These are phyloP conservation scores for Camillea tinctor DNA, from an alignment of 2,329 filamentous ascomycete species.

Conservation along the genomic window DNA sequence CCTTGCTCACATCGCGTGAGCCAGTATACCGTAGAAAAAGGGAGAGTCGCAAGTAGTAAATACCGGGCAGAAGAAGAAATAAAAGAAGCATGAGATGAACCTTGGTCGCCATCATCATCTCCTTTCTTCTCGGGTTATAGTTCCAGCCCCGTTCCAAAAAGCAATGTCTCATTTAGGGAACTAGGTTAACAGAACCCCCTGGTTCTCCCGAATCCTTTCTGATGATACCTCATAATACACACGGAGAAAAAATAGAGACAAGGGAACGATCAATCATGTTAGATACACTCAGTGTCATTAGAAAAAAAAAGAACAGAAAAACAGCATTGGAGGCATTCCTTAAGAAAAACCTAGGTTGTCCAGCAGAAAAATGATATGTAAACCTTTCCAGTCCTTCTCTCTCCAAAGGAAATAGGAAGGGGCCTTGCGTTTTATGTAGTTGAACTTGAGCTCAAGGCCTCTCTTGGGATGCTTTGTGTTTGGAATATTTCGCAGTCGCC, in stretches of 20 bases:
- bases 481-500: slow-evolving; percentile 12
- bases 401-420: slow-evolving; percentile 1
- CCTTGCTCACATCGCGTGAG: not conserved
- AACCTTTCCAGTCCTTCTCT: not conserved
- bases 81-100: not conserved
- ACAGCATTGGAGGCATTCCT: not conserved
- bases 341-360: not conserved
- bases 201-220: not conserved
- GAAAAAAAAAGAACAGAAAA: not conserved
- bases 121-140: no score
- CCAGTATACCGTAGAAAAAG: not conserved
- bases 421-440: slow-evolving; percentile 16
- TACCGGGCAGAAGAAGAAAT: not conserved
- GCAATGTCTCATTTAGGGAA: no score
- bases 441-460: slow-evolving; percentile 19
- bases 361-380: not conserved
- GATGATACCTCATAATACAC: not conserved
- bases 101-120: no score
- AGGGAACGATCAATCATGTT: not conserved
- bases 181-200: not conserved
- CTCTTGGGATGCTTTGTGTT: slow-evolving; percentile 13
- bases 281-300: not conserved
- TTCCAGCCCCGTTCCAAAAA: no score
- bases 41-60: not conserved
- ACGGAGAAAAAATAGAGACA: not conserved